Evolutionary conservation across 768 basidiomycete species (phyloP).

Genomic region (Symmetrospora coprosmae): DNA sequence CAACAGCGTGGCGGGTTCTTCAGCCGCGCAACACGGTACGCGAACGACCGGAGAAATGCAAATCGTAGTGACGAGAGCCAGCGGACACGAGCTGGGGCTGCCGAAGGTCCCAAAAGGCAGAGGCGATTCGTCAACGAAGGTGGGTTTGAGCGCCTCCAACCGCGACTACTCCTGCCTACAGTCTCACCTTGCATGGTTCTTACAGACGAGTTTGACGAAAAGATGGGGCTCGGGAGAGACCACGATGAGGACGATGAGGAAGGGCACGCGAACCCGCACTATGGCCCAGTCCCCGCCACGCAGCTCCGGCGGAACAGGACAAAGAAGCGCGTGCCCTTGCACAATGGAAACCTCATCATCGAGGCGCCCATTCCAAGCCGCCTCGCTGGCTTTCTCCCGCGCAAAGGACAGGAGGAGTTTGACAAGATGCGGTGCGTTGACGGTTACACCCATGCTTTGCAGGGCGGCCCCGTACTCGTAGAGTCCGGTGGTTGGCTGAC

Average conservation of each 20-base stretch:
- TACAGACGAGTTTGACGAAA: background rate
- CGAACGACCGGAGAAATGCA: too few species aligned
- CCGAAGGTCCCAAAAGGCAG: too few species aligned
- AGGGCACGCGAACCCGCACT: background rate
- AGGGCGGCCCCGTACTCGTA: too few species aligned
- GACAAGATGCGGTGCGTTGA: conserved; percentile 19
- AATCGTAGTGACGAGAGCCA: background rate
- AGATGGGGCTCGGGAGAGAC: background rate
- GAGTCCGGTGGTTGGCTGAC: background rate
- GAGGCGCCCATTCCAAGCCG: conserved; percentile 22
- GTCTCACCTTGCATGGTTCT: too few species aligned
- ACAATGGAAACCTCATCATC: conserved; percentile 23
- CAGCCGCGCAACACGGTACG: too few species aligned
- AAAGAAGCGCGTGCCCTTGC: conserved; percentile 17
- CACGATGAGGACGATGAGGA: background rate
- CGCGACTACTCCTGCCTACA: too few species aligned
- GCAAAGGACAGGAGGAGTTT: conserved; percentile 24
- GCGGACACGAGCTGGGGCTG: background rate
- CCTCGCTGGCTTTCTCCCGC: conserved; percentile 20
- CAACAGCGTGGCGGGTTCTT: too few species aligned
- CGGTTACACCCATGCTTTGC: too few species aligned
- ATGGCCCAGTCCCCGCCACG: conserved; percentile 5
- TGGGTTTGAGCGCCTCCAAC: too few species aligned
- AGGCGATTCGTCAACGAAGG: too few species aligned
- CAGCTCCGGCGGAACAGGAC: conserved; percentile 18